Evolutionary conservation across 257 asterid species (phyloP), one percentile per base, ranked within the genome.

Genomic region (Nicotiana tabacum): DNA sequence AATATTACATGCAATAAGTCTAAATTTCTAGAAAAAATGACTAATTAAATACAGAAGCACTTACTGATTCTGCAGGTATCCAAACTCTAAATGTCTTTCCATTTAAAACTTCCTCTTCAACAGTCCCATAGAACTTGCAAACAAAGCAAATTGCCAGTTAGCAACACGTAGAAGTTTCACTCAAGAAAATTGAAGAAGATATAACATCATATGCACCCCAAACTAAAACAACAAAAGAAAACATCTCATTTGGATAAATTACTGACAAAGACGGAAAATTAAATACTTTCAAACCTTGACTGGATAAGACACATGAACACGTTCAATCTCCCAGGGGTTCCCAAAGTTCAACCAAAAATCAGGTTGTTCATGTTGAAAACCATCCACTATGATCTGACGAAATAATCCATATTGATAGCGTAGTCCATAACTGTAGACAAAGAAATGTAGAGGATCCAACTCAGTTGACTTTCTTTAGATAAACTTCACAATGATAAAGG

Each of bases 311-410:
- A 89, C 90, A 67, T 89, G 92, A 81, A 89, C 90, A 77, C 92
- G 88, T 82, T 89, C 92, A 77, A 87, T 89, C 83, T 89, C 92
- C 92, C 92, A 89, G 81, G 92, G 92, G 74, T 89, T 89, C 72
- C 92, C 92, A 48, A 89, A 89, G 82, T 87, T 89, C 80, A 89
- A 86, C 92, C 92, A 89, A 82, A 84, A 89, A 83, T 89, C 92
- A 16, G 92, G 92, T 66, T 89, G 88, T 83, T 89, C 92, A 37
- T 86, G 92, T 84, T 87, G 92, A 84, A 85, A 89, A 6, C 92
- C 92, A 76, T 89, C 92, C 77, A 87, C 85, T 53, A 89, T 89
- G 81, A 86, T 84, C 82, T 87, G 92, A 43, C 92, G 90, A 88
- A 89, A 89, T 76, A 89, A 74, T 80, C 90, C 92, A 84, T 89